Conservation (phyloP, 192 early-diverging fungal genomes). For the Dimargaris xerosporica region DNA sequence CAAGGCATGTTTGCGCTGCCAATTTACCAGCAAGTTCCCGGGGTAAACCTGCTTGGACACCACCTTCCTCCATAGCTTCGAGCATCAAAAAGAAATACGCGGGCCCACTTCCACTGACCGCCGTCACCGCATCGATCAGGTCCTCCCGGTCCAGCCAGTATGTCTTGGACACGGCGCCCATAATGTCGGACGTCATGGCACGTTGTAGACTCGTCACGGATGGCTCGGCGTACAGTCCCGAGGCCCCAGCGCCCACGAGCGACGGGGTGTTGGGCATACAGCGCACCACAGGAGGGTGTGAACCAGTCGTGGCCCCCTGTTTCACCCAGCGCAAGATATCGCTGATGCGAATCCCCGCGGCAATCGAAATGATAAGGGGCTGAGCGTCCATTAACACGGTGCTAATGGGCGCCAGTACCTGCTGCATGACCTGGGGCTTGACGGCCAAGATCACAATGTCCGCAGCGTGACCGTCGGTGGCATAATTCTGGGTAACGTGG, state of each 20-base stretch:
- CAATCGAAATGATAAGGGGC: constrained; percentile 74
- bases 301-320: constrained; percentile 2
- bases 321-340: constrained; percentile 65
- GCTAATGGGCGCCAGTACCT: constrained; percentile 44
- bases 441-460: constrained; percentile 77
- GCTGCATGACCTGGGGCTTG: constrained; percentile 76
- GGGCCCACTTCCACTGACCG: constrained; percentile 81
- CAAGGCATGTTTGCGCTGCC: constrained; percentile 82
- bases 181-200: constrained; percentile 45
- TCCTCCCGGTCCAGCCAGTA: constrained; percentile 67
- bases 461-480: constrained; percentile 17
- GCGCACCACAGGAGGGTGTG: constrained; percentile 45
- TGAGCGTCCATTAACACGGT: constrained; percentile 29
- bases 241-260: constrained; percentile 70
- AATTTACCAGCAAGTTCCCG: constrained; percentile 55
- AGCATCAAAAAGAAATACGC: constrained; percentile 92
- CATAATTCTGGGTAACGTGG: constrained; percentile 12
- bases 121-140: constrained; percentile 75
- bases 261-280: constrained; percentile 97
- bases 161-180: constrained; percentile 59
- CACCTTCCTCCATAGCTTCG: constrained; percentile 76
- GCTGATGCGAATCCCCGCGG: constrained; percentile 62
- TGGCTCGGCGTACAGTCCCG: constrained; percentile 60
- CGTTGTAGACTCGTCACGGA: constrained; percentile 44
- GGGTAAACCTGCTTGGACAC: constrained; percentile 53